Percentiles rank a stretch among this genome's conserved stretches.
These are phyloP conservation scores for Cladophialophora chaetospira DNA, from an alignment of 2,329 filamentous ascomycete species.

Conservation along the genomic window DNA sequence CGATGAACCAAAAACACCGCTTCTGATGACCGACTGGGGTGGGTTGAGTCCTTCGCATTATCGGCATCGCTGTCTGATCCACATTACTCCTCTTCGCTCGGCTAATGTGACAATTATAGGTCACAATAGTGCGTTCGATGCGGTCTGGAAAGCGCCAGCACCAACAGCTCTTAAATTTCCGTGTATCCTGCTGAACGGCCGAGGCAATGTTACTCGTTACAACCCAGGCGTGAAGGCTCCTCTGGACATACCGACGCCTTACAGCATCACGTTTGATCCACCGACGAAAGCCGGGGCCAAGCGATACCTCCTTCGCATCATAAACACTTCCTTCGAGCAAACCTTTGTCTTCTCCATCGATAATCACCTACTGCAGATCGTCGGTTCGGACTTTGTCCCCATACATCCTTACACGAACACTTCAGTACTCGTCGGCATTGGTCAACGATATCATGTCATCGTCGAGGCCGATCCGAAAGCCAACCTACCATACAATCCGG, in stretches of 20 bases:
- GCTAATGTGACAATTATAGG: background rate
- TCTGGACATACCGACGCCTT: no score
- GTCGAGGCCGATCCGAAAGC: constrained; percentile 28
- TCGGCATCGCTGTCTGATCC: no score
- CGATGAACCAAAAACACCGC: constrained; percentile 9
- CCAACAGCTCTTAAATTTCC: no score
- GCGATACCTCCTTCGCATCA: constrained; percentile 27
- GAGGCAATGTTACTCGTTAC: constrained; percentile 2
- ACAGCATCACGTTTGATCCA: no score
- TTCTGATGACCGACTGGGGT: constrained; percentile 20
- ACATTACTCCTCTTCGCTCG: no score
- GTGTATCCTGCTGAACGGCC: background rate
- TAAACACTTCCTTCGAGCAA: constrained; percentile 30
- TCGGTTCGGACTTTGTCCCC: constrained; percentile 33
- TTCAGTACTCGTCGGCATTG: constrained; percentile 26
- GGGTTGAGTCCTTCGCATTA: background rate
- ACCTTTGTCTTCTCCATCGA: constrained; percentile 34
- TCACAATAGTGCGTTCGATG: background rate
- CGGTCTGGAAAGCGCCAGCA: background rate
- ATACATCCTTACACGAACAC: constrained; percentile 29
- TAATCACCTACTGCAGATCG: constrained; percentile 31
- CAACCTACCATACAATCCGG: background rate
- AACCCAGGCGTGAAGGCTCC: no score
- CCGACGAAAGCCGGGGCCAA: constrained; percentile 2
- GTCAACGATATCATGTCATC: constrained; percentile 34